Evolutionary conservation across 805 yeast species (phyloP), one percentile per base, ranked within the genome.

Genomic region (Scheffersomyces stipitis): DNA sequence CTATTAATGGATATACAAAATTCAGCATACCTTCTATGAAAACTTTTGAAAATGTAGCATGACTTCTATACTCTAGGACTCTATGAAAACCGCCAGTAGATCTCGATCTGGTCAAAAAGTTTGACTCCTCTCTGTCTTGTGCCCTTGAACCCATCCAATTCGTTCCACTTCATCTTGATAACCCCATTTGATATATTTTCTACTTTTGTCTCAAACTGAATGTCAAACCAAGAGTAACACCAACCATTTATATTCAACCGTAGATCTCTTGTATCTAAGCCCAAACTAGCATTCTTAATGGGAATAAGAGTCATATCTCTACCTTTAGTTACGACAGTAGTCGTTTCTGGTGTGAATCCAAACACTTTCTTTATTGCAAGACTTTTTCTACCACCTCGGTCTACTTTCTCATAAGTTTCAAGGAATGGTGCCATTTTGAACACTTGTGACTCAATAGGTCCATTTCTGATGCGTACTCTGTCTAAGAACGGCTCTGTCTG

Each of bases 81-180:
- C 28, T 6, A 5, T 15, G 15, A 26, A 26, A 22, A 33, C 10
- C 34, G 20, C 75, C 75, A 71, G 26, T 51, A 55, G 8, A 78
- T 49, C 34, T 67, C 70, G 5, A 80, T 47, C 8, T 59, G 36
- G n/a, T 80, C 81, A 48, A 84, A 82, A 8, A 74, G 46, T 42
- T 67, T 64, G 3, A 63, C 37, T 0, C 89, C 89, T 44, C 71
- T 74, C 31, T 64, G 65, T n/a, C 52, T 49, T 1, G 80, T 71
- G 1, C 93, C 95, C 44, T 73, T 71, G 39, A 69, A 70, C 0
- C 95, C 95, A 57, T 86, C 95, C 47, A 83, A 62, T 0, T 75
- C 71, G 2, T 66, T 64, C 68, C 67, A 60, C 3, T 16, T 9
- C 5, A 40, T 30, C 8, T 24, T 24, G 18, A 38, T 12, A 15